Evolutionary conservation across 2,329 filamentous ascomycete species (phyloP).

Genomic region (Aspergillus pseudoviridinutans): DNA sequence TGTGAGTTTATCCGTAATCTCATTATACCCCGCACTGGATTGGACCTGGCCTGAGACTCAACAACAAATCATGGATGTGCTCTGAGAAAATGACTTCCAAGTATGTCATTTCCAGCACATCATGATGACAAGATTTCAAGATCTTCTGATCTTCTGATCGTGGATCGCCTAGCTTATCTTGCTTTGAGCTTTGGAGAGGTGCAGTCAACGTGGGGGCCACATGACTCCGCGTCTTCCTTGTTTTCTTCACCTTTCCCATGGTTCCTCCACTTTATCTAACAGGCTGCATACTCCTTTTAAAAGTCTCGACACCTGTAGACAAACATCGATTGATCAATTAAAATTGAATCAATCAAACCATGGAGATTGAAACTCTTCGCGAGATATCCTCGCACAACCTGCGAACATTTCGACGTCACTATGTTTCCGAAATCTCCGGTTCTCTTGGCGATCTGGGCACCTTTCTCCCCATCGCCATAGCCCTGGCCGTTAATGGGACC

Average conservation of each 20-base stretch:
- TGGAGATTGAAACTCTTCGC: constrained; percentile 24
- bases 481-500: constrained; percentile 71
- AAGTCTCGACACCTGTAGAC: too few relatives aligned
- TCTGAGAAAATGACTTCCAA: not conserved
- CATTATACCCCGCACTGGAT: not conserved
- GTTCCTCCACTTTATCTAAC: not conserved
- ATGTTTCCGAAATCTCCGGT: constrained; percentile 77
- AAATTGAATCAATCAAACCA: constrained; percentile 8
- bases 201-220: not conserved
- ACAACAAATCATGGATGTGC: not conserved
- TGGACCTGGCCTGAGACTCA: not conserved
- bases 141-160: not conserved
- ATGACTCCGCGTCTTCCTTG: not conserved
- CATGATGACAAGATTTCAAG: not conserved
- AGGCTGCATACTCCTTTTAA: not conserved
- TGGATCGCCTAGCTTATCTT: not conserved
- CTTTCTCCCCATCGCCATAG: constrained; percentile 81
- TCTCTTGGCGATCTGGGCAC: constrained; percentile 87
- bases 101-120: not conserved
- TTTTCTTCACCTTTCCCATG: not conserved
- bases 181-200: not conserved
- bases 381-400: constrained; percentile 48
- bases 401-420: constrained; percentile 51
- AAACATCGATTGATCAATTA: not conserved
- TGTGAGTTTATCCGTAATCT: not conserved